A percentile compares a stretch with the other conserved stretches of the same genome.
These are phyloP conservation scores for Ophiocordyceps unilateralis DNA, from an alignment of 2,329 filamentous ascomycete species.

Conservation along the genomic window DNA sequence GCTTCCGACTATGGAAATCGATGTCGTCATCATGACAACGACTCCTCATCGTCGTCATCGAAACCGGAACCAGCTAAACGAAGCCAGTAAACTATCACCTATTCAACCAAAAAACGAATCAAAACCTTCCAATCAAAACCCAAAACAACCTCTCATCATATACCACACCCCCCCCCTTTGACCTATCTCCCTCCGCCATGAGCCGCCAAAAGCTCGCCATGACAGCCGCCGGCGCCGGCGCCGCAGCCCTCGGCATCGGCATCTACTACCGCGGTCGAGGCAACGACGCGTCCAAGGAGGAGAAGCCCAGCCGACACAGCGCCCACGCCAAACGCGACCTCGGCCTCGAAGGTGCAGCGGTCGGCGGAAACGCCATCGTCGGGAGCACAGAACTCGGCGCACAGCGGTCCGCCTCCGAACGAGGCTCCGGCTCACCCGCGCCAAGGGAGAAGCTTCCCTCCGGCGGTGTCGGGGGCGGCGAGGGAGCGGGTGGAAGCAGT, in stretches of 20 bases:
- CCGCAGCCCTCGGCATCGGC: background rate
- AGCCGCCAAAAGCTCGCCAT: conserved; percentile 1
- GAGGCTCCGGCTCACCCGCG: conserved; percentile 9
- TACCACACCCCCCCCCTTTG: background rate
- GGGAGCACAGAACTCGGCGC: conserved; percentile 12
- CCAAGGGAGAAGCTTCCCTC: conserved; percentile 15
- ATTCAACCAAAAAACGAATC: background rate
- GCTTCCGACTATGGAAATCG: background rate
- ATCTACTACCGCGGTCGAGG: background rate
- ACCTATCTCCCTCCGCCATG: background rate
- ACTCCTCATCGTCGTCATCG: background rate
- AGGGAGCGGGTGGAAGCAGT: conserved; percentile 11
- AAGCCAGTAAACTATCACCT: background rate
- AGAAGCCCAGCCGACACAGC: background rate
- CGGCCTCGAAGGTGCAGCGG: conserved; percentile 13
- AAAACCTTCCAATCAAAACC: background rate
- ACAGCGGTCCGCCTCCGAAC: conserved; percentile 3
- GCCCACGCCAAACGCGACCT: conserved; percentile 14
- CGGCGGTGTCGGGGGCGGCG: conserved; percentile 15
- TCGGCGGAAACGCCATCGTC: conserved; percentile 13
- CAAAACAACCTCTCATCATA: background rate
- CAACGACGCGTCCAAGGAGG: background rate
- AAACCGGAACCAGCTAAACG: no score
- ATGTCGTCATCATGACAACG: background rate
- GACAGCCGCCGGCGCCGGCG: conserved; percentile 1